Base-by-base conservation (phyloP, 2,329 filamentous ascomycete genomes). In the Clonostachys sp. region DNA sequence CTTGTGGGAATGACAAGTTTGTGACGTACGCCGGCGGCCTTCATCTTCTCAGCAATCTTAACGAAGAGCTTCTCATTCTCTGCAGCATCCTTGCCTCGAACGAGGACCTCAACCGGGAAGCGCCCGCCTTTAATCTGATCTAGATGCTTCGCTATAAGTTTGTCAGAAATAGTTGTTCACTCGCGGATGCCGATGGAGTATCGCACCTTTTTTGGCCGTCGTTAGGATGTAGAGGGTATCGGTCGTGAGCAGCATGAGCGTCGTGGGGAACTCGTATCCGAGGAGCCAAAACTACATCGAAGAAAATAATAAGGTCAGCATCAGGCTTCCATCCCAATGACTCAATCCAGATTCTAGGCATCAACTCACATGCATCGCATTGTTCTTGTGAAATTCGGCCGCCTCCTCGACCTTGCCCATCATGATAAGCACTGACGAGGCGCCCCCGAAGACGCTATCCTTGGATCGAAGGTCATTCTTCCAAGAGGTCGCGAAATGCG, bases 251-350 rank as follows among this genome's bases (percentile, higher is more conserved):
- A 99, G 79, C 76, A 99, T 90, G 53, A 99, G 76, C 0, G 94
- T 99, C 38, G 92, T 91, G 34, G 94, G 94, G 62, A 99, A 99
- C 67, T 99, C 94, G 75, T 99, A 99, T 60, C 94, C 94, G 52
- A 99, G 81, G 47, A 99, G 79, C 95, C 95, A 99, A 70, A 97
- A 95, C 91, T 96, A 66, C 51, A 55, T 40, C 51, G 42, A 43
- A 30, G n/a, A 20, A 30, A 30, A 30, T 30, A 30, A 30, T 30
- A 30, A 36, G 33, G 57, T 58, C 48, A 56, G 53, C 45, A 50
- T 48, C 36, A 48, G 18, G 34, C 24, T 43, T 44, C 42, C 24
- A 47, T 17, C 40, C 24, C 16, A 42, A 5, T 18, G 17, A 18
- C 38, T 40, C 17, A n/a, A 42, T 42, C 40, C 40, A 42, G 24